Evolutionary conservation across 345 rosid genomes (phyloP).

Genomic region (Anacardium occidentale): DNA sequence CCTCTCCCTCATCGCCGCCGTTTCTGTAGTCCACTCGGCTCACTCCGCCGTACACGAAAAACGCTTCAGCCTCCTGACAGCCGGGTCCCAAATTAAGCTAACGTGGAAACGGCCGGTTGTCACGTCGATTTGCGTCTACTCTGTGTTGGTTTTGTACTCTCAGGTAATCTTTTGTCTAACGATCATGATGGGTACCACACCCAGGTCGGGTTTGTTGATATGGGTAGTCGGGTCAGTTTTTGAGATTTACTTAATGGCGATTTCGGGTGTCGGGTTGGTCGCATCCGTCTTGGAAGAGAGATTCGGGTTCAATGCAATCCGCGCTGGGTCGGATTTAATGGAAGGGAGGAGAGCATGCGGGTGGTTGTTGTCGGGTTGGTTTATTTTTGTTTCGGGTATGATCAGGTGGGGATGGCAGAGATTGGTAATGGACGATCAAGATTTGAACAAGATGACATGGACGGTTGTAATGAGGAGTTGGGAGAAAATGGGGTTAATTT

Average conservation of each 20-base stretch:
- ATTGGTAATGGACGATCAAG: conserved; percentile 35
- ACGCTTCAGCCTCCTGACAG: conserved; percentile 31
- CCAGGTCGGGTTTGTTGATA: conserved; percentile 26
- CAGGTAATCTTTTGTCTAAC: conserved; percentile 30
- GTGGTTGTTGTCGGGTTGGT: conserved; percentile 44
- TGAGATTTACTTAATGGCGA: conserved; percentile 63
- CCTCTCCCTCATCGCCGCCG: conserved; percentile 52
- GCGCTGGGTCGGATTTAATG: conserved; percentile 49
- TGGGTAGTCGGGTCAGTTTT: conserved; percentile 29
- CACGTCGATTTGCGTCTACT: conserved; percentile 55
- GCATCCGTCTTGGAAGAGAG: conserved; percentile 60
- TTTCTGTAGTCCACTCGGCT: conserved; percentile 36
- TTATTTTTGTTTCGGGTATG: conserved; percentile 43
- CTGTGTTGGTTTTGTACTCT: conserved; percentile 39
- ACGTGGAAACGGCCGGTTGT: conserved; percentile 43
- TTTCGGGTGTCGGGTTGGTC: conserved; percentile 54
- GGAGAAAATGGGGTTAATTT: conserved; percentile 43
- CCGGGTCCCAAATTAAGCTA: conserved; percentile 29
- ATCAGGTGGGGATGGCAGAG: conserved; percentile 56
- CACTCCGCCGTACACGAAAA: conserved; percentile 22
- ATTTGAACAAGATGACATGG: conserved; percentile 33
- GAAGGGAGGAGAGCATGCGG: conserved; percentile 54
- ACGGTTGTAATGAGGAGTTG: conserved; percentile 34
- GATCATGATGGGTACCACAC: conserved; percentile 24
- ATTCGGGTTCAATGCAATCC: conserved; percentile 61